These are phyloP conservation scores for Cadophora sp. DNA, from an alignment of 2,329 filamentous ascomycete species.

Conservation along the genomic window DNA sequence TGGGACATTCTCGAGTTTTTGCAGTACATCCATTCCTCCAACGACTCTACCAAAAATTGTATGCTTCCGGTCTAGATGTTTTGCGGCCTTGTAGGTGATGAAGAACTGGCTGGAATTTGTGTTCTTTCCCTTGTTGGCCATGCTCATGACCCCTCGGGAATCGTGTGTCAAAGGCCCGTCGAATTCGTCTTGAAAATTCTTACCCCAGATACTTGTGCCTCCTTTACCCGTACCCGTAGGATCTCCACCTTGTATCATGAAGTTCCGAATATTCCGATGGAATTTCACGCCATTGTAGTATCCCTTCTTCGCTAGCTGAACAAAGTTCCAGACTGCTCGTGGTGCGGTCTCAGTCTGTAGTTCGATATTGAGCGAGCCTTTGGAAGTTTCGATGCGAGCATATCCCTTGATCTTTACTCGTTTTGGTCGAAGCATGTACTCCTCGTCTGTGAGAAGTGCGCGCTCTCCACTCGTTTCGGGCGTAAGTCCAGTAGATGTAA, in stretches of 20 bases:
- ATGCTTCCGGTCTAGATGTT: conserved; percentile 92
- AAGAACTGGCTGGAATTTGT: conserved; percentile 97
- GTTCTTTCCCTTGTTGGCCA: conserved; percentile 99
- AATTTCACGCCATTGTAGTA: conserved; percentile 88
- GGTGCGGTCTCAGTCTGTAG: conserved; percentile 91
- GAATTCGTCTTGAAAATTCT: conserved; percentile 92
- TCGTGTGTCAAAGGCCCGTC: conserved; percentile 89
- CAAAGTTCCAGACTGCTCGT: conserved; percentile 96
- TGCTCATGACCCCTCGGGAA: conserved; percentile 79
- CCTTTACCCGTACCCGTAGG: conserved; percentile 91
- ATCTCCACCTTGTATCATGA: conserved; percentile 98
- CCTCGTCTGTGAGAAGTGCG: conserved; percentile 88
- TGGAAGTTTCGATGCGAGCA: conserved; percentile 84
- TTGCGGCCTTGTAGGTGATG: conserved; percentile 83
- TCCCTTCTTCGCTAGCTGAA: conserved; percentile 83
- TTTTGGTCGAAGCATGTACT: conserved; percentile 93
- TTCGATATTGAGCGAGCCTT: conserved; percentile 87
- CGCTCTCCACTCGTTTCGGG: conserved; percentile 89
- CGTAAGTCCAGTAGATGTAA: conserved; percentile 93
- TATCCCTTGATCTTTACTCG: conserved; percentile 91
- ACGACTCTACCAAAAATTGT: conserved; percentile 94
- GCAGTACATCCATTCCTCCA: conserved; percentile 74
- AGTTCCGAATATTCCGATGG: conserved; percentile 92
- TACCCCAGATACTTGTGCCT: conserved; percentile 91
- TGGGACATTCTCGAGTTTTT: conserved; percentile 77